Evolutionary conservation across 2,329 filamentous ascomycete species (phyloP).

Genomic region (Phyllosticta citrichinensis): DNA sequence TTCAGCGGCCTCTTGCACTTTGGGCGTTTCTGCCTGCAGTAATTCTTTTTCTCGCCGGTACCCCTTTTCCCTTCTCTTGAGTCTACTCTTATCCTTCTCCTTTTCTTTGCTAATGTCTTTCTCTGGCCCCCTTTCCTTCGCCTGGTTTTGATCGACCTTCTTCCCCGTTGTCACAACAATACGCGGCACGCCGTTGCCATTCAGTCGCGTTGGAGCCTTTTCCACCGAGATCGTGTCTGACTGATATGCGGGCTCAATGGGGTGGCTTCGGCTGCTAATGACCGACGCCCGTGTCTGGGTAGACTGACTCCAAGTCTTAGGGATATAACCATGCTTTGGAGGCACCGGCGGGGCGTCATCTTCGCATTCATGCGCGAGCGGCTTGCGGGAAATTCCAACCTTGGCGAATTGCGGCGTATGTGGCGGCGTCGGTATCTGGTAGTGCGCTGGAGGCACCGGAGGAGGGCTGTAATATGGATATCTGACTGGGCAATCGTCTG

Average conservation of each 20-base stretch:
- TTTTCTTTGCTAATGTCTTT: not conserved
- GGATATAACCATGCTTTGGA: not conserved
- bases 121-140: not conserved
- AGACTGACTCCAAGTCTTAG: not conserved
- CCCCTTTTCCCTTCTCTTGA: not conserved
- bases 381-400: not conserved
- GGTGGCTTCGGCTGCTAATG: not conserved
- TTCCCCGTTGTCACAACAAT: not conserved
- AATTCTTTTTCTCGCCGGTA: not conserved
- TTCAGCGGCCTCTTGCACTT: not conserved
- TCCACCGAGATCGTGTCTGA: not conserved
- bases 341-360: not conserved
- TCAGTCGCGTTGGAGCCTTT: not conserved
- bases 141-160: not conserved
- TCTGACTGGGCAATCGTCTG: not conserved
- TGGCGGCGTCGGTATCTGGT: not conserved
- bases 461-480: not conserved
- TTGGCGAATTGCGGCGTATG: not conserved
- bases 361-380: not conserved
- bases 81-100: not conserved
- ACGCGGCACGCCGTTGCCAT: slow-evolving; percentile 4
- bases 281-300: slow-evolving; percentile 2
- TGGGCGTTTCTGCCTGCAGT: not conserved
- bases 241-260: not conserved
- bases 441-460: not conserved